Base-by-base conservation (phyloP, 108 stramenopile species). In the Cyclotella kingstonii region DNA sequence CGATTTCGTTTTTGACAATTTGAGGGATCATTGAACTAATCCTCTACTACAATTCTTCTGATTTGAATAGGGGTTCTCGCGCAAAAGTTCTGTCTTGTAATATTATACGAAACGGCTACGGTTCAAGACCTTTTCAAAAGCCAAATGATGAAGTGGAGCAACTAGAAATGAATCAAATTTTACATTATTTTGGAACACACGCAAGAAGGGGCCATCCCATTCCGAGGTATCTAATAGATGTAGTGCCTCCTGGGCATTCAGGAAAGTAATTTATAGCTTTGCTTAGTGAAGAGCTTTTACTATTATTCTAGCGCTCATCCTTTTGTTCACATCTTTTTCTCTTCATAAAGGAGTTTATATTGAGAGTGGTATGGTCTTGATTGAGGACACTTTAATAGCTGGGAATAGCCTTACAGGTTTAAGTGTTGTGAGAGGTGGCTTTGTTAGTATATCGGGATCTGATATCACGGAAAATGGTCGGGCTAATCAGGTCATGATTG, bases 41-140 rank as follows among this genome's bases (percentile, higher is more conserved):
- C 21, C 43, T 6, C 41, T 57, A 9, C 17, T 4, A 15, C n/a
- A 0, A 11, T 36, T 38, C 10, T 18, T 54, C 25, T 21, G 6
- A 8, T n/a, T n/a, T 22, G 10, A 2, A 11, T 17, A 45, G 59
- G 30, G 44, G 44, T 6, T 50, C 45, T 33, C 29, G 60, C 4
- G 60, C 60, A 17, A 45, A 38, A 38, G 27, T 62, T 21, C 12
- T 25, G 0, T 19, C 31, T 2, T 78, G 63, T 22, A 73, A 78
- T 22, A 53, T 78, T 34, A 27, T 78, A 10, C 29, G 72, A 6
- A 68, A 67, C 30, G 77, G 77, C 15, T 73, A 61, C 49, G 72
- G 72, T 11, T 14, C 58, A 18, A 70, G 17, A 11, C n/a, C 25
- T 15, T 34, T 26, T 14, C 43, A 30, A n/a, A n/a, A 43, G 29